Base-by-base conservation (phyloP, 2,329 filamentous ascomycete species). In the Sporothrix inflata region DNA sequence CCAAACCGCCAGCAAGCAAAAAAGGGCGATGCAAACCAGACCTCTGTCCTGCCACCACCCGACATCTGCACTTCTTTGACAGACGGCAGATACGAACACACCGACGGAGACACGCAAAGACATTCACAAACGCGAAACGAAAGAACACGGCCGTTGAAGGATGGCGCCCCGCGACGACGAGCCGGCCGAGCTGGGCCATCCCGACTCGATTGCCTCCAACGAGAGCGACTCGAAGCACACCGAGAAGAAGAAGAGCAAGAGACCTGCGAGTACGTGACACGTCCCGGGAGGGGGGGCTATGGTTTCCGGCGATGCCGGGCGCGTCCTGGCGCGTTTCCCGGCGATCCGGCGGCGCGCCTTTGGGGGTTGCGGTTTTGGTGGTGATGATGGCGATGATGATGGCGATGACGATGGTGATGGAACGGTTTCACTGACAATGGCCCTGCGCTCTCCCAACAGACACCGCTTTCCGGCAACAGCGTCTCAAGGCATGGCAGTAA, bases 401-500 rank as follows among this genome's bases (percentile, higher is more conserved):
- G 19, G n/a, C 14, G 27, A 53, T n/a, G 61, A 40, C 68, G 42
- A 75, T 57, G 21, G 45, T 4, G 60, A 40, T 14, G 19, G 21
- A 65, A 16, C 57, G 1, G 11, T 16, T 65, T 45, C 12, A 24
- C 65, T 67, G 19, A 67, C 65, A 51, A 6, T 38, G 34, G 6
- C 34, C 30, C 14, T 34, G 24, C 12, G 14, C 11, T 12, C 16
- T 27, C 8, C 38, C n/a, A 16, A 60, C 47, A 97, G 94, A 98
- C 84, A 98, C 95, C 73, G 96, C 96, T 12, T 99, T 98, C 81
- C 89, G 96, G 78, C 96, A 99, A 81, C 96, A 99, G 83, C 91
- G 96, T 80, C 84, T 99, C 82, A 98, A 98, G 84, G 96, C 96
- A 85, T 99, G 96, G 96, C 96, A 99, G 92, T 97, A 86, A 83